Base-by-base conservation (phyloP, 1,284 basidiomycete genomes). In the Quambalaria eucalypti region DNA sequence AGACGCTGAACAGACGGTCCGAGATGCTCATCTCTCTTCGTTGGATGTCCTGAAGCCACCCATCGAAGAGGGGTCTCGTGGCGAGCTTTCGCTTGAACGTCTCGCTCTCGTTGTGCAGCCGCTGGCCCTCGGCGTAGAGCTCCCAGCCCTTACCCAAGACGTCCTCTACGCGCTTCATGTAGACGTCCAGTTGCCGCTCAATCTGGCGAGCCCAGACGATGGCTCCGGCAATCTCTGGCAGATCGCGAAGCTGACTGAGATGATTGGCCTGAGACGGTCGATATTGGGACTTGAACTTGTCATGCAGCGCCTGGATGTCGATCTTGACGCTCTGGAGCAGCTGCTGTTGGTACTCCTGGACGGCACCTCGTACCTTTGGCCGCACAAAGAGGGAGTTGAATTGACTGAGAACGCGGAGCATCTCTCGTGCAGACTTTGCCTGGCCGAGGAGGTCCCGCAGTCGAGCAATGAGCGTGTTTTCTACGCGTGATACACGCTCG, bases 91-190 rank as follows among this genome's bases (percentile, higher is more conserved):
- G 88, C 47, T 89, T 84, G 83, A 99, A 99, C 0, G 90, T 87
- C 4, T 84, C 81, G 53, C 85, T 87, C 77, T 98, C 93, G 39
- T 85, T 86, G 70, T 95, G 89, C 0, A 99, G 85, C 71, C 92
- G 91, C 77, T 96, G 90, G 5, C 95, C 95, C 69, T 99, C 93
- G n/a, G 93, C 90, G 67, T 98, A 98, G 60, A 91, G 84, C 76
- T 96, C 92, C 93, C 93, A 98, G 6, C 90, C 92, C 76, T 90
- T 91, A 8, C 93, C 95, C 10, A 99, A 85, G 2, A 98, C 95
- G 74, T 97, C 93, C 74, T 97, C 92, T 51, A 98, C 93, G n/a
- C 92, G 88, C 77, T 92, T 95, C 91, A 98, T 97, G 79, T 97
- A 97, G 2, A 89, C 86, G 63, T 88, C 82, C 12, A 99, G 83